Evolutionary conservation across 2,329 filamentous ascomycete genomes (phyloP).

Genomic region (Fusarium phyllophilum): DNA sequence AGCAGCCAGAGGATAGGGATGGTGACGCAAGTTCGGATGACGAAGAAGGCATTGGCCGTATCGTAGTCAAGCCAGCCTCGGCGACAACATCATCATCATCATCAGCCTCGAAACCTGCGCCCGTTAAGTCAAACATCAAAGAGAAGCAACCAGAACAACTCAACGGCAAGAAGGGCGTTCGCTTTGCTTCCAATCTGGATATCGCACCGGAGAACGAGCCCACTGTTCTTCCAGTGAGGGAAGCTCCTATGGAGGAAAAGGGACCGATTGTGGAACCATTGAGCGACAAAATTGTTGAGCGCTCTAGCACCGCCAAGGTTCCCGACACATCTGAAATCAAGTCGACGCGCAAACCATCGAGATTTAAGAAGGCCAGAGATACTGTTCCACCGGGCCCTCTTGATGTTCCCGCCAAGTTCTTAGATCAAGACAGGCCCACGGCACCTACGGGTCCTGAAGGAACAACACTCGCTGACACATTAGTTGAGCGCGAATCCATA

Average conservation of each 20-base stretch:
- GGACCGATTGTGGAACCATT: conserved; percentile 58
- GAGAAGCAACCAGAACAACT: conserved; percentile 39
- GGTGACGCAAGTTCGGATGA: conserved; percentile 48
- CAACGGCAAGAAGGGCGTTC: conserved; percentile 73
- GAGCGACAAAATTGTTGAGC: conserved; percentile 65
- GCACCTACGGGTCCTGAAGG: conserved; percentile 62
- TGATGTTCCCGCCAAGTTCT: conserved; percentile 55
- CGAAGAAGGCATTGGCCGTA: conserved; percentile 67
- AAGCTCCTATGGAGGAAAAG: conserved; percentile 31
- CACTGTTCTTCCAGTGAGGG: conserved; percentile 22
- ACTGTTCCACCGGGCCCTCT: conserved; percentile 55
- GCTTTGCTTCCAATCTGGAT: conserved; percentile 81
- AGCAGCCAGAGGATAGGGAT: conserved; percentile 57
- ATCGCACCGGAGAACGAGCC: conserved; percentile 62
- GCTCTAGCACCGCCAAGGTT: conserved; percentile 45
- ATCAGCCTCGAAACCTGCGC: conserved; percentile 38
- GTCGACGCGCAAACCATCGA: conserved; percentile 55
- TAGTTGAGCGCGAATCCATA: conserved; percentile 64
- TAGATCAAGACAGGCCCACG: conserved; percentile 50
- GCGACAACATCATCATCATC: conserved; percentile 15
- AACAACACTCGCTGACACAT: conserved; percentile 66
- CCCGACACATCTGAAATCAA: conserved; percentile 49
- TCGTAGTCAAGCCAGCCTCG: conserved; percentile 55
- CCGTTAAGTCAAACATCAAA: conserved; percentile 49
- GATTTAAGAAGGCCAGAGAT: conserved; percentile 60